Conservation (phyloP, 179 eudicot genomes). For the Patellifolia procumbens region DNA sequence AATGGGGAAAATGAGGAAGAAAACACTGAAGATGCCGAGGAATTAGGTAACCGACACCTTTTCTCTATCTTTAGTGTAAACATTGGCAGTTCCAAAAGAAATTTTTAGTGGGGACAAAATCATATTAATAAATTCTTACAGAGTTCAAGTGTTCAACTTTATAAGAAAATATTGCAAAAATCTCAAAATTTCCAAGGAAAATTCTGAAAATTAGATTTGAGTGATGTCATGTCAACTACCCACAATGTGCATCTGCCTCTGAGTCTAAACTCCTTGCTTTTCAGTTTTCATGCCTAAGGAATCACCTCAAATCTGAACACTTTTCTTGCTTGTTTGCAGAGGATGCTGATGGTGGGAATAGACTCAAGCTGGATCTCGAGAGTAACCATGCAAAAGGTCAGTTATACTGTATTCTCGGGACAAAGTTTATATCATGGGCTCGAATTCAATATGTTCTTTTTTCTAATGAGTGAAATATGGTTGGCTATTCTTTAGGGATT, state of each 20-base stretch:
- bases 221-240: too few species aligned
- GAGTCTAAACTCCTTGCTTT: not conserved
- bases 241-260: too few species aligned
- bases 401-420: constrained; percentile 1
- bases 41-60: constrained; percentile 40
- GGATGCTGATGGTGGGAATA: constrained; percentile 49
- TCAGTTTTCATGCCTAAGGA: not conserved
- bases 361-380: constrained; percentile 63
- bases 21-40: constrained; percentile 68
- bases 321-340: constrained; percentile 41
- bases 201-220: too few species aligned
- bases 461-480: not conserved
- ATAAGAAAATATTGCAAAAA: too few species aligned
- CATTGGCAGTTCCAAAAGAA: too few species aligned
- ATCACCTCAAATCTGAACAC: not conserved
- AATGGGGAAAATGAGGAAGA: constrained; percentile 67
- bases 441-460: not conserved
- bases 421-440: not conserved
- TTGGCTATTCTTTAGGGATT: constrained; percentile 47
- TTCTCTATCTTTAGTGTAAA: not conserved
- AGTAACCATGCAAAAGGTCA: constrained; percentile 68
- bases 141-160: too few species aligned
- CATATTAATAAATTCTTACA: too few species aligned
- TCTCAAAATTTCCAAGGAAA: too few species aligned
- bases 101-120: too few species aligned